A percentile compares a stretch with the other conserved stretches of the same genome.
These are phyloP conservation scores for Salix viminalis DNA, from an alignment of 345 rosid genomes.

Conservation along the genomic window DNA sequence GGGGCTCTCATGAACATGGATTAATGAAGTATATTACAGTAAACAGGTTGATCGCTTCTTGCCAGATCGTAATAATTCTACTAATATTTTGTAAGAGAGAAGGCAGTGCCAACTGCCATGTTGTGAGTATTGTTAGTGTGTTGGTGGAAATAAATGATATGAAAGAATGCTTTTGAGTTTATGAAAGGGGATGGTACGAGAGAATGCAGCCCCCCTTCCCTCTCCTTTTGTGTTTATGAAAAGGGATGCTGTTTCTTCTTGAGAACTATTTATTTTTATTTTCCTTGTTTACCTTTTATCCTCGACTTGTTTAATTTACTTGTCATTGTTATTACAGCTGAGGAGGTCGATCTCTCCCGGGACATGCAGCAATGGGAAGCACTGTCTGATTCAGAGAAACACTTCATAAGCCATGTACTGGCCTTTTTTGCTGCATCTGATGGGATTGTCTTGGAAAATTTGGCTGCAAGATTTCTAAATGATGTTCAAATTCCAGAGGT, in stretches of 20 bases:
- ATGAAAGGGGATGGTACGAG: not conserved
- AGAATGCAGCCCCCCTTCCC: not conserved
- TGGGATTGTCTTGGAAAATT: constrained; percentile 86
- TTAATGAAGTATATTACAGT: not conserved
- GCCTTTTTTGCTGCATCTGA: constrained; percentile 95
- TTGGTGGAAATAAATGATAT: not conserved
- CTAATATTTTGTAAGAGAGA: not conserved
- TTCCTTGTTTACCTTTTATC: too few relatives aligned
- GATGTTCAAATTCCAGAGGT: constrained; percentile 93
- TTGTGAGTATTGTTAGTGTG: not conserved
- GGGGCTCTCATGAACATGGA: not conserved
- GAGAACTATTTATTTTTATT: too few relatives aligned
- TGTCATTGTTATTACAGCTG: constrained; percentile 47
- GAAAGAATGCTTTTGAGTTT: not conserved
- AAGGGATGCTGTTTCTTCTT: not conserved
- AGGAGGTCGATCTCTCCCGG: constrained; percentile 86
- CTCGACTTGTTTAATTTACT: not conserved
- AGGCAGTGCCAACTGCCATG: not conserved
- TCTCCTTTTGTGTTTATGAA: too few relatives aligned
- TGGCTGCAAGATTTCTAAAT: constrained; percentile 80
- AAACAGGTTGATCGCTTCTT: not conserved
- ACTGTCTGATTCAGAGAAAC: constrained; percentile 58
- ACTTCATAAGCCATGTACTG: constrained; percentile 72
- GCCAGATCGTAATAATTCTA: not conserved
- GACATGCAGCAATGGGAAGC: constrained; percentile 79